phyloP scores from a whole-genome alignment of 306 rosid genomes.

The Medicago lupulina region DNA sequence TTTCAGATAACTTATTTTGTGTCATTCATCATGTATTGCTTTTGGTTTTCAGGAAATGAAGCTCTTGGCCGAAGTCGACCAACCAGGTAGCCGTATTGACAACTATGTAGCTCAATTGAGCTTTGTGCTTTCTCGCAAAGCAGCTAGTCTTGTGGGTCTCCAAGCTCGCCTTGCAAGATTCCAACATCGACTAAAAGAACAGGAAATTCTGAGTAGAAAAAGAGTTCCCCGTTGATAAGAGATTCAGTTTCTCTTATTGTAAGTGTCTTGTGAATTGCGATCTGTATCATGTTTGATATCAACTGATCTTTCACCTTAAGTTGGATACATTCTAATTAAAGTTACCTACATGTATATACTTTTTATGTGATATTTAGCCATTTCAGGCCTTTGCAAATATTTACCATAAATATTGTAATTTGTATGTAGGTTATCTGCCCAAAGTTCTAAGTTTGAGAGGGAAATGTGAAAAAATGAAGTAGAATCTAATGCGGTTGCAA shows the following conservation, averaged over 20 bases:
- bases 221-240: conserved; percentile 78
- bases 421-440: conserved; percentile 28
- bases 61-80: conserved; percentile 93
- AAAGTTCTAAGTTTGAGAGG: conserved; percentile 24
- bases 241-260: conserved; percentile 39
- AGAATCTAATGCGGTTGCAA: background rate
- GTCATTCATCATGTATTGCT: conserved; percentile 21
- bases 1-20: background rate
- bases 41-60: conserved; percentile 84
- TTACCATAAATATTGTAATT: conserved; percentile 26
- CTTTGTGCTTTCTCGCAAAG: conserved; percentile 96
- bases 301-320: conserved; percentile 37
- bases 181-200: conserved; percentile 94
- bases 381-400: conserved; percentile 29
- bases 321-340: conserved; percentile 45
- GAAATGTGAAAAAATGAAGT: conserved; percentile 6
- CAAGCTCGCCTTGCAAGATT: conserved; percentile 99
- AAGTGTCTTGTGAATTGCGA: conserved; percentile 17
- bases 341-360: conserved; percentile 46
- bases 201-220: conserved; percentile 89
- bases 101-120: conserved; percentile 91
- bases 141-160: conserved; percentile 92
- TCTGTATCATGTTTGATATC: conserved; percentile 36
- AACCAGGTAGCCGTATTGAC: conserved; percentile 94
- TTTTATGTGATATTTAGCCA: conserved; percentile 43